A percentile compares a stretch with the other conserved stretches of the same genome.
These are phyloP conservation scores for Lactifluus pinguis DNA, from an alignment of 768 basidiomycete genomes.

Conservation along the genomic window DNA sequence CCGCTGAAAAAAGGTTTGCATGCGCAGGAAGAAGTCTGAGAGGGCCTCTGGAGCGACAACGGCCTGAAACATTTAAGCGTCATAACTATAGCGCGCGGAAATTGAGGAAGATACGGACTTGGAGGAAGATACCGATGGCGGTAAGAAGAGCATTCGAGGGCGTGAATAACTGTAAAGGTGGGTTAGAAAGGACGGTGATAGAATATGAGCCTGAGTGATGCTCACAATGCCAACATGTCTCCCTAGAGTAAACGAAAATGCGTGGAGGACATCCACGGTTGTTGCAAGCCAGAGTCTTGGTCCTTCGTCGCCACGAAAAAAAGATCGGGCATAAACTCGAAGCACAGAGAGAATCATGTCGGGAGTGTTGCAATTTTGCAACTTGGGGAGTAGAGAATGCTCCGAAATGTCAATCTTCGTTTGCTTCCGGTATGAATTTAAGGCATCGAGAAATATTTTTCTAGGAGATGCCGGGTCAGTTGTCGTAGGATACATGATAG, in stretches of 20 bases:
- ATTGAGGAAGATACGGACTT: not conserved
- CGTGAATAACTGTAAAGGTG: not conserved
- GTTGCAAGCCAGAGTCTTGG: not conserved
- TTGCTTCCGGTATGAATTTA: not conserved
- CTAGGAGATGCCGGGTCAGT: not conserved
- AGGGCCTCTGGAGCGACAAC: not conserved
- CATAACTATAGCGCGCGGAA: not conserved
- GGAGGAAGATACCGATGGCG: not conserved
- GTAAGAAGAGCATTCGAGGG: not conserved
- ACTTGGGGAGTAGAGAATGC: not conserved
- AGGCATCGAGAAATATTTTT: not conserved
- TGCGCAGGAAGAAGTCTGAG: not conserved
- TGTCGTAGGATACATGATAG: too few relatives aligned
- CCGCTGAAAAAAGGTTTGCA: not conserved
- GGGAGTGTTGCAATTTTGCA: not conserved
- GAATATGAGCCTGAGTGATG: not conserved
- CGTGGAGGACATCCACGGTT: not conserved
- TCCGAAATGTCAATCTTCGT: not conserved
- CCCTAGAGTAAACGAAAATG: not conserved
- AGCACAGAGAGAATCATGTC: not conserved
- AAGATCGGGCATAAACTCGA: not conserved
- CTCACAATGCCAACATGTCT: not conserved
- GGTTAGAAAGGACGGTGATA: too few relatives aligned
- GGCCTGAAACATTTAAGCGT: not conserved
- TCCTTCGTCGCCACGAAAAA: not conserved